phyloP scores from a whole-genome alignment of 306 rosid genomes.

The Benincasa hispida region DNA sequence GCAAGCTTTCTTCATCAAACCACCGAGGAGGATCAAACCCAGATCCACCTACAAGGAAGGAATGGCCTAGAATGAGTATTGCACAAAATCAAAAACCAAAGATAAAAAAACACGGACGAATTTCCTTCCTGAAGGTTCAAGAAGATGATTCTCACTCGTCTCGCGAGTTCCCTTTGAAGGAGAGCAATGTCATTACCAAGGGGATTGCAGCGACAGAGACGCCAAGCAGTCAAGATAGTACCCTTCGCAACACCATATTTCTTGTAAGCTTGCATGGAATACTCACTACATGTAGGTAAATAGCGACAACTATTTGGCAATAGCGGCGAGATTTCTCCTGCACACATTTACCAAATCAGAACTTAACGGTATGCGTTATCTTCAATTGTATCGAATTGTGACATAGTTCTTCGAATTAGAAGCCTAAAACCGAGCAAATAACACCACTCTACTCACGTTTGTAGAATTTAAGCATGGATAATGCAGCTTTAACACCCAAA shows the following conservation, averaged over 20 bases:
- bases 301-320: constrained; percentile 76
- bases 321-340: constrained; percentile 88
- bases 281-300: constrained; percentile 83
- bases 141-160: background rate
- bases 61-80: background rate
- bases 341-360: background rate
- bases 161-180: background rate
- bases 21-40: constrained; percentile 93
- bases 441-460: constrained; percentile 26
- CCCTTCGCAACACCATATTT: constrained; percentile 72
- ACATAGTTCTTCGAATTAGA: background rate
- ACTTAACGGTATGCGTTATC: background rate
- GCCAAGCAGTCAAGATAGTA: constrained; percentile 63
- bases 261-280: constrained; percentile 93
- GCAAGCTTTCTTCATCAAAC: constrained; percentile 43
- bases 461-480: constrained; percentile 61
- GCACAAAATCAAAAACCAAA: background rate
- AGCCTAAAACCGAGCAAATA: background rate
- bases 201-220: constrained; percentile 88
- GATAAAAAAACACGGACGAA: background rate
- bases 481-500: constrained; percentile 55
- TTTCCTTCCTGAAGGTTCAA: background rate
- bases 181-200: constrained; percentile 35
- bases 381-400: background rate
- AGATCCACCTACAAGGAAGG: constrained; percentile 42